A percentile compares a stretch with the other conserved stretches of the same genome.
Conservation (phyloP, 768 basidiomycete genomes). For the Mycena galericulata region DNA sequence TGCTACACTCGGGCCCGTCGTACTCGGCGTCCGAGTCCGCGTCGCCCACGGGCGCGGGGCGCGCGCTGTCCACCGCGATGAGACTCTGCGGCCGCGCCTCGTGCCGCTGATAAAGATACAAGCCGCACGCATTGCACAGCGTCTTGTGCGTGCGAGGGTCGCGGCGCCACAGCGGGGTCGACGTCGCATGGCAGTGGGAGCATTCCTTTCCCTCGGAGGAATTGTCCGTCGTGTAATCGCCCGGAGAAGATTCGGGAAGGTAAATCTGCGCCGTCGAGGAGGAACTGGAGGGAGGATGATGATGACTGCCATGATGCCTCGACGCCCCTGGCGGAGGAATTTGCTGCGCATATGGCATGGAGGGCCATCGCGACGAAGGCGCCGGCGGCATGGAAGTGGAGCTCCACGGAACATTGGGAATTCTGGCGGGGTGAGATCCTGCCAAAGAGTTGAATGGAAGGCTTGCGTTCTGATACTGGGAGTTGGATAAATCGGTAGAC, state of each 20-base stretch:
- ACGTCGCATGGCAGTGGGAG: constrained; percentile 22
- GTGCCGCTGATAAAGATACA: constrained; percentile 14
- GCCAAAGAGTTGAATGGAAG: background rate
- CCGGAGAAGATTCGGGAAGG: constrained; percentile 9
- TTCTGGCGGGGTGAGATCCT: background rate
- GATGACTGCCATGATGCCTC: background rate
- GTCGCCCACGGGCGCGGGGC: background rate
- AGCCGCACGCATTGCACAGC: constrained; percentile 25
- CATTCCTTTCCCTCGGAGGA: background rate
- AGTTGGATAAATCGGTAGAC: background rate
- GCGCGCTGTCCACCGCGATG: constrained; percentile 14
- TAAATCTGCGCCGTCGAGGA: constrained; percentile 1
- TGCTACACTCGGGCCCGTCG: constrained; percentile 7
- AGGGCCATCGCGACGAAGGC: background rate
- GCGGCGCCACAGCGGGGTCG: constrained; percentile 28
- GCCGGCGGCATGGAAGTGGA: background rate
- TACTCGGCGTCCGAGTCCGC: constrained; percentile 12
- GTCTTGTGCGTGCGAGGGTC: constrained; percentile 26
- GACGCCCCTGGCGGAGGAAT: background rate
- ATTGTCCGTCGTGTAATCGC: background rate
- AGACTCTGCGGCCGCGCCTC: constrained; percentile 1
- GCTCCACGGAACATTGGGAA: background rate
- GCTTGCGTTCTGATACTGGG: background rate
- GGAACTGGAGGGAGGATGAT: background rate
- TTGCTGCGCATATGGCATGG: background rate